A percentile compares a stretch with the other conserved stretches of the same genome.
These are phyloP conservation scores for Stephania japonica DNA, from an alignment of 164 flowering plant species.

Conservation along the genomic window DNA sequence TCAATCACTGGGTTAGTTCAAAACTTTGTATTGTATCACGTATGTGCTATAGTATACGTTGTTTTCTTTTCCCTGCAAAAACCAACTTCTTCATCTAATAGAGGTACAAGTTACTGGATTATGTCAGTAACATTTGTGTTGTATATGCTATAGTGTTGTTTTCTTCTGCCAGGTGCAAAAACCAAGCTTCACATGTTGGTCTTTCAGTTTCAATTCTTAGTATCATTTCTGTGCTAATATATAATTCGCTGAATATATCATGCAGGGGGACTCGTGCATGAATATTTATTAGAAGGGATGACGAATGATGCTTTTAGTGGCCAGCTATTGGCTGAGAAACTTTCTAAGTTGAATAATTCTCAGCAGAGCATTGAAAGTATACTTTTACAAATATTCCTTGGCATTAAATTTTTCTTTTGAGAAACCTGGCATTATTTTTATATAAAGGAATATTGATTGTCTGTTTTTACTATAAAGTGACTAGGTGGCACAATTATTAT, in stretches of 20 bases:
- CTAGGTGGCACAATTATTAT: no score
- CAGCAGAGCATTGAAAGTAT: slow-evolving; percentile 20
- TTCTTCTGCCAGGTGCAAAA: neutral
- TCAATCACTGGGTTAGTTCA: no score
- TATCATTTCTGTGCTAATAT: neutral
- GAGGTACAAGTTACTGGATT: neutral
- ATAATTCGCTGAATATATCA: neutral
- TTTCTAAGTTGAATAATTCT: slow-evolving; percentile 18
- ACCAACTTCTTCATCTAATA: no score
- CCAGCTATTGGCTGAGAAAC: slow-evolving; percentile 14
- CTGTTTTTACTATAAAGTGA: no score
- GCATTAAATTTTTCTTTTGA: no score
- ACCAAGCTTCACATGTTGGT: neutral
- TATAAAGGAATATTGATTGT: no score
- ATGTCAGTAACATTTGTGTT: neutral
- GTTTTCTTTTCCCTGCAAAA: no score
- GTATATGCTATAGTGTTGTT: neutral
- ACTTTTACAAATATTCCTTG: neutral
- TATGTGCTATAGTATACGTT: no score
- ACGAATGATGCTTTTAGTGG: slow-evolving; percentile 14
- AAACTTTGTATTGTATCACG: no score
- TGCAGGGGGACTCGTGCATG: neutral
- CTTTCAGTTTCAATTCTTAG: neutral
- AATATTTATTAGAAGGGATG: neutral
- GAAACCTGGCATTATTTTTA: no score